Conservation (phyloP, 2,329 filamentous ascomycete genomes). For the Xylariomycetidae sp. region DNA sequence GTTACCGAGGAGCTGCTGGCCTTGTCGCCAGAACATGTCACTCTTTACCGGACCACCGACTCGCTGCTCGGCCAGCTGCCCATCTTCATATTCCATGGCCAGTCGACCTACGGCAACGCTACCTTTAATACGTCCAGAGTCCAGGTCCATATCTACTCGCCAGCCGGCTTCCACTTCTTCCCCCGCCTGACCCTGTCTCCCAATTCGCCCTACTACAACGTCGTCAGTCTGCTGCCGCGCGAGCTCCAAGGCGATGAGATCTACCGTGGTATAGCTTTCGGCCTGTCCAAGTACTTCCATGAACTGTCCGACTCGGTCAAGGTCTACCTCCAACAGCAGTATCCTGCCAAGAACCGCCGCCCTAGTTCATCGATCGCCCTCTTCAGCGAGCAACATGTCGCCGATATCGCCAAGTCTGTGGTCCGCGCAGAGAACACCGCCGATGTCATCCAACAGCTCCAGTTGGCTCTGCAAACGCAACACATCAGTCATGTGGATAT, state of each 20-base stretch:
- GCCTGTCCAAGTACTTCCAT: slow-evolving; percentile 87
- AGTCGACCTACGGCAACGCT: slow-evolving; percentile 82
- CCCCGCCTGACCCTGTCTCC: slow-evolving; percentile 89
- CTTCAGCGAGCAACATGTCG: slow-evolving; percentile 89
- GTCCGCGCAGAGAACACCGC: slow-evolving; percentile 69
- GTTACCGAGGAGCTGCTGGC: slow-evolving; percentile 72
- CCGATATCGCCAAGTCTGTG: slow-evolving; percentile 82
- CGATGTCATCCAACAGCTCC: slow-evolving; percentile 67
- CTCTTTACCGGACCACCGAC: slow-evolving; percentile 85
- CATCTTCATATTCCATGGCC: slow-evolving; percentile 85
- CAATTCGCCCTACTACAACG: slow-evolving; percentile 83
- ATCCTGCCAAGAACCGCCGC: slow-evolving; percentile 46
- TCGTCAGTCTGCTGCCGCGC: slow-evolving; percentile 82
- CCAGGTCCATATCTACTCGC: slow-evolving; percentile 86
- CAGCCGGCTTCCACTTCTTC: slow-evolving; percentile 84
- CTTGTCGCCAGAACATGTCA: slow-evolving; percentile 73
- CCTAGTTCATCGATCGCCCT: slow-evolving; percentile 62
- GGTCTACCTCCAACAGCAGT: slow-evolving; percentile 56
- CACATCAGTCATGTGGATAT: slow-evolving; percentile 80
- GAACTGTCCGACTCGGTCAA: slow-evolving; percentile 78
- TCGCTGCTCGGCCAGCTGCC: slow-evolving; percentile 74
- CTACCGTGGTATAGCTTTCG: slow-evolving; percentile 85
- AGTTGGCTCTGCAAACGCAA: slow-evolving; percentile 72
- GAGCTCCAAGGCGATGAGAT: slow-evolving; percentile 95
- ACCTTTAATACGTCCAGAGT: slow-evolving; percentile 87